Percentiles rank a stretch among this genome's conserved stretches.
Conservation (phyloP, 1,284 basidiomycete species). For the Irpex lacteus region DNA sequence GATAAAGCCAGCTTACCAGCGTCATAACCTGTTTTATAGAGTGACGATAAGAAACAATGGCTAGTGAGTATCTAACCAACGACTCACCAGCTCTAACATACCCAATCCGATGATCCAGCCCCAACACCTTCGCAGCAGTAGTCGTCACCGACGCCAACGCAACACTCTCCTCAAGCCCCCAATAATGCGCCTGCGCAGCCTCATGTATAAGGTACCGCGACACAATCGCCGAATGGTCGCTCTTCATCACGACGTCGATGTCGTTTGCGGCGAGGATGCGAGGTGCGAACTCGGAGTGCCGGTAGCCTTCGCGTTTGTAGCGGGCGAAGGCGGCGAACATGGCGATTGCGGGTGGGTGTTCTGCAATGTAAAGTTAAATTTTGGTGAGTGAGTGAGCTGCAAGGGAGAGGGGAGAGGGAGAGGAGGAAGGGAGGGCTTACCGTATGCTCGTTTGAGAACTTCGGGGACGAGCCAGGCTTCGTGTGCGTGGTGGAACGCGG, state of each 20-base stretch:
- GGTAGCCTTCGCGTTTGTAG: constrained; percentile 79
- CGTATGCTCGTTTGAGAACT: constrained; percentile 58
- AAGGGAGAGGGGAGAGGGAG: no score
- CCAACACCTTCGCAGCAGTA: constrained; percentile 60
- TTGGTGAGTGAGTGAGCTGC: neutral
- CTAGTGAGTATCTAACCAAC: no score
- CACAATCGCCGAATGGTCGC: constrained; percentile 67
- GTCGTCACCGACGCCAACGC: constrained; percentile 60
- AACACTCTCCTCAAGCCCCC: constrained; percentile 41
- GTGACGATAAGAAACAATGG: no score
- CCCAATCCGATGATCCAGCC: constrained; percentile 67
- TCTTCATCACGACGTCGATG: constrained; percentile 70
- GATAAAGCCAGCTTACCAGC: no score
- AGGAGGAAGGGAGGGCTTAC: constrained; percentile 15
- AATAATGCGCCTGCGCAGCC: constrained; percentile 68
- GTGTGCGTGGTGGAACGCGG: constrained; percentile 58
- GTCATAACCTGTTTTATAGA: constrained; percentile 35
- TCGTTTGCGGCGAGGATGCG: constrained; percentile 68
- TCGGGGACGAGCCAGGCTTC: constrained; percentile 58
- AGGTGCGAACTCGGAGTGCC: constrained; percentile 76
- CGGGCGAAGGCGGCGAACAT: constrained; percentile 52
- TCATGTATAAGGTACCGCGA: constrained; percentile 69
- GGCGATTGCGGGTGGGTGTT: constrained; percentile 48
- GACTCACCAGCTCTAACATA: constrained; percentile 49
- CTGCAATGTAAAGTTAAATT: constrained; percentile 15